A percentile compares a stretch with the other conserved stretches of the same genome.
Evolutionary conservation across 352 stramenopile species (phyloP).

Genomic region (Globisporangium ultimum): DNA sequence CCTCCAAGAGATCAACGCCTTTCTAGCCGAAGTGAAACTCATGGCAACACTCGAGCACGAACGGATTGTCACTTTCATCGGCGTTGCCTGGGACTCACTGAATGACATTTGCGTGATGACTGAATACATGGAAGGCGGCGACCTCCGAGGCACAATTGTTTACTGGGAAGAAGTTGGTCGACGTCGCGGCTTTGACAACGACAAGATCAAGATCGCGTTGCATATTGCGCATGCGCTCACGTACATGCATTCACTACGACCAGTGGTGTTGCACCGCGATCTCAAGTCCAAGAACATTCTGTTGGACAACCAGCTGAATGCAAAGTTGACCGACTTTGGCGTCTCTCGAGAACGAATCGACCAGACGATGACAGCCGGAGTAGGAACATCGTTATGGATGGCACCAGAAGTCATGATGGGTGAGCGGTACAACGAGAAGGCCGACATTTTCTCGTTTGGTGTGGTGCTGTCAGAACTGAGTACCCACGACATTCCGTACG

Average conservation of each 20-base stretch:
- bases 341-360: conserved; percentile 34
- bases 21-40: conserved; percentile 54
- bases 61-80: conserved; percentile 63
- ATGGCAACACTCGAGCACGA: conserved; percentile 59
- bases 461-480: too few relatives aligned
- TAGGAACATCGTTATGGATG: conserved; percentile 43
- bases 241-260: conserved; percentile 51
- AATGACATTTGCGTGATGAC: conserved; percentile 42
- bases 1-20: conserved; percentile 45
- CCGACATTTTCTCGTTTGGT: conserved; percentile 13
- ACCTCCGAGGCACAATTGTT: conserved; percentile 34
- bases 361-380: conserved; percentile 38
- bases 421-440: conserved; percentile 37
- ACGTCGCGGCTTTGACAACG: conserved; percentile 21
- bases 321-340: conserved; percentile 63
- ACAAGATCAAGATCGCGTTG: conserved; percentile 29
- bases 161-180: conserved; percentile 9
- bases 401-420: conserved; percentile 50
- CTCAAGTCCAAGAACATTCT: conserved; percentile 67
- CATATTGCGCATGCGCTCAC: conserved; percentile 39
- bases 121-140: conserved; percentile 44
- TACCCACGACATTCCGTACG: conserved; percentile 32
- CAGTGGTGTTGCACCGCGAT: conserved; percentile 40
- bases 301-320: conserved; percentile 21
- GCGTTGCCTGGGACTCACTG: conserved; percentile 57